A percentile compares a stretch with the other conserved stretches of the same genome.
phyloP scores from a whole-genome alignment of 257 asterid genomes.

The Salvia rosmarinus region DNA sequence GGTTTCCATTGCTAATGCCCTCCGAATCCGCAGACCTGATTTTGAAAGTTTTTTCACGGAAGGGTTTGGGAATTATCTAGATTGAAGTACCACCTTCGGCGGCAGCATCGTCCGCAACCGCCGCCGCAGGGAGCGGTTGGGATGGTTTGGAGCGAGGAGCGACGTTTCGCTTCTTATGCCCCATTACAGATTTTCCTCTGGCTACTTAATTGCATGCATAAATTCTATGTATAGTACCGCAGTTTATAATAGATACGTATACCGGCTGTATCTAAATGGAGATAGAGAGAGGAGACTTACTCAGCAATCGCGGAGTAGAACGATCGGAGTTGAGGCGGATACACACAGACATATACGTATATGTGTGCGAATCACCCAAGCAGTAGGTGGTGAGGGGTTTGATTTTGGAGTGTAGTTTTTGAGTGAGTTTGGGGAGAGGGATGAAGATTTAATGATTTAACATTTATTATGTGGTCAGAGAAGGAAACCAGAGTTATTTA shows the following conservation, averaged over 20 bases:
- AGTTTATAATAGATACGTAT: constrained; percentile 20
- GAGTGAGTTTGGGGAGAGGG: too few species aligned
- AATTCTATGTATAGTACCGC: constrained; percentile 12
- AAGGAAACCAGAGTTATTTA: not conserved
- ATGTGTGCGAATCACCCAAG: not conserved
- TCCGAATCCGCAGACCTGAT: constrained; percentile 29
- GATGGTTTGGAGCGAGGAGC: constrained; percentile 51
- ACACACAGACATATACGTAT: not conserved
- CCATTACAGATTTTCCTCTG: constrained; percentile 43
- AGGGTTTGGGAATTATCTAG: constrained; percentile 23
- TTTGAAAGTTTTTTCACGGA: constrained; percentile 16
- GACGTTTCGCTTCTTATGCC: constrained; percentile 51
- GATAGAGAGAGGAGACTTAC: not conserved
- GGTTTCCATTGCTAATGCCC: constrained; percentile 31
- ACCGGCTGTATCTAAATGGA: constrained; percentile 20
- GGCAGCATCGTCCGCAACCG: constrained; percentile 20
- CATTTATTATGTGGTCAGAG: not conserved
- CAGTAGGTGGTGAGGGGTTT: constrained; percentile 9
- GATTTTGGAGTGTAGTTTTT: not conserved
- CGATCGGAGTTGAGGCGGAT: too few species aligned
- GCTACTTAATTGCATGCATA: constrained; percentile 44
- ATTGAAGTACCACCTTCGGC: constrained; percentile 26
- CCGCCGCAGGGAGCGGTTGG: constrained; percentile 24
- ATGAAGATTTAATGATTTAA: not conserved
- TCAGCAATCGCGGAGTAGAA: too few species aligned